phyloP scores from a whole-genome alignment of 495 filamentous ascomycete species.

The Penicillium cosmopolitanum region DNA sequence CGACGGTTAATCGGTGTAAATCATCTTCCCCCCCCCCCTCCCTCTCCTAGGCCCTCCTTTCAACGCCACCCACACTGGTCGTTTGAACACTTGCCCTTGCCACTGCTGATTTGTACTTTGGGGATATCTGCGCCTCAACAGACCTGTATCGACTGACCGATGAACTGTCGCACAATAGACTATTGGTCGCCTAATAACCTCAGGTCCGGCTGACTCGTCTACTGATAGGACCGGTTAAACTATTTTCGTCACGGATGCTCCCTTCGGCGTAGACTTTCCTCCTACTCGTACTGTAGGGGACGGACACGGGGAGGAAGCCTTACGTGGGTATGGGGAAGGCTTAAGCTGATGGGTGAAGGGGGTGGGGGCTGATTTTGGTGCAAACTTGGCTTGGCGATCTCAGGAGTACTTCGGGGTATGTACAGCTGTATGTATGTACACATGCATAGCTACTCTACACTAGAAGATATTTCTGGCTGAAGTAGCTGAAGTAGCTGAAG shows the following conservation, averaged over 20 bases:
- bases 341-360: no score
- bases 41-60: not conserved
- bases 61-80: conserved; percentile 17
- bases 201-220: conserved; percentile 30
- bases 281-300: no score
- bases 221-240: conserved; percentile 25
- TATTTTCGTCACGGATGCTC: conserved; percentile 31
- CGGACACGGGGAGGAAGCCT: no score
- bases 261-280: conserved; percentile 5
- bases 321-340: no score
- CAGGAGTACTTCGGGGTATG: no score
- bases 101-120: conserved; percentile 12
- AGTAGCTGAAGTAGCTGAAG: not conserved
- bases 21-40: not conserved
- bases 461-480: conserved; percentile 13
- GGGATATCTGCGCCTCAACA: conserved; percentile 7
- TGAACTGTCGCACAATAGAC: conserved; percentile 29
- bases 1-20: conserved; percentile 8
- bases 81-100: conserved; percentile 20
- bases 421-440: not conserved
- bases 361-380: no score
- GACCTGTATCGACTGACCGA: conserved; percentile 28
- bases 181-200: conserved; percentile 25
- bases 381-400: no score
- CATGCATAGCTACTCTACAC: not conserved